Evolutionary conservation across 495 filamentous ascomycete genomes (phyloP).

Genomic region (Xylaria cubensis): DNA sequence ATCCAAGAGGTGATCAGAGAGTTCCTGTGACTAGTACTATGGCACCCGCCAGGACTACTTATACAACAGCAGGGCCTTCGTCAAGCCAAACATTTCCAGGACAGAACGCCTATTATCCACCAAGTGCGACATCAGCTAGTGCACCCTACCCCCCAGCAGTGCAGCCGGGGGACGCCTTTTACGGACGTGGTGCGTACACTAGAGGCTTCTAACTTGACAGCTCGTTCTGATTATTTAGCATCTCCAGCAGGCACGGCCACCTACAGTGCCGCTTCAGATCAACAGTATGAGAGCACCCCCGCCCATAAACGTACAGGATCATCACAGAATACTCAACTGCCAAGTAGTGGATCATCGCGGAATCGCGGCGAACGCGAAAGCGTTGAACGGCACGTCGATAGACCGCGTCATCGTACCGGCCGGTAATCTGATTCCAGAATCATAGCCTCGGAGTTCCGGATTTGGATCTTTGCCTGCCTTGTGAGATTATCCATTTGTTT

Average conservation of each 20-base stretch:
- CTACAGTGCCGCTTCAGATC: constrained; percentile 46
- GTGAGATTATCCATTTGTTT: constrained; percentile 40
- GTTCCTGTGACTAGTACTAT: constrained; percentile 40
- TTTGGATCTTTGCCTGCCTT: constrained; percentile 30
- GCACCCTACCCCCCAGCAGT: constrained; percentile 39
- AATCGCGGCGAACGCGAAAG: constrained; percentile 47
- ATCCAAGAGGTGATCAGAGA: constrained; percentile 38
- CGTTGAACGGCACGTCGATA: constrained; percentile 48
- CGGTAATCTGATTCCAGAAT: constrained; percentile 39
- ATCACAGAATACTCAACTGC: constrained; percentile 42
- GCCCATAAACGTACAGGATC: constrained; percentile 39
- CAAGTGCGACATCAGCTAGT: constrained; percentile 40
- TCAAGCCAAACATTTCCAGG: constrained; percentile 39
- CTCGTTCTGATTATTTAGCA: constrained; percentile 58
- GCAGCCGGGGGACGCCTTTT: constrained; percentile 54
- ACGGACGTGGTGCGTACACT: constrained; percentile 60
- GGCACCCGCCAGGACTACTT: constrained; percentile 39
- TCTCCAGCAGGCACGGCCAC: constrained; percentile 56
- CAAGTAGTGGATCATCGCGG: constrained; percentile 42
- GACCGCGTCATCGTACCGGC: constrained; percentile 39
- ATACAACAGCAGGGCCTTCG: constrained; percentile 41
- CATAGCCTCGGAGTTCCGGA: constrained; percentile 37
- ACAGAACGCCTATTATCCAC: constrained; percentile 41
- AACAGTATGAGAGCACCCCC: constrained; percentile 45
- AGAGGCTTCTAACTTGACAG: constrained; percentile 39